Conservation (phyloP, 257 asterid species). For the Osmanthus fragrans region DNA sequence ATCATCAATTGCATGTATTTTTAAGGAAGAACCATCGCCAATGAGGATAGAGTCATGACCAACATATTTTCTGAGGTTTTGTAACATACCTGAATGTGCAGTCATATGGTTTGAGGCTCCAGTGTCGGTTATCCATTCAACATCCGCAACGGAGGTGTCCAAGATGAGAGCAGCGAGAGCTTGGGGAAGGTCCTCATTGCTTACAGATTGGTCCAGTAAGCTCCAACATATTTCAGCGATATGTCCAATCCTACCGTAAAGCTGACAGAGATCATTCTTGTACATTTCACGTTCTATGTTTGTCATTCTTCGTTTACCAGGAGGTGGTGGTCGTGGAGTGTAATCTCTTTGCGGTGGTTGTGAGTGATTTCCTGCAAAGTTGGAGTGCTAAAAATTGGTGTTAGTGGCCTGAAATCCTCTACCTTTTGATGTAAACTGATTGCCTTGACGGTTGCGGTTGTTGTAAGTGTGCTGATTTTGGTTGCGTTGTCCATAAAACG, state of each 20-base stretch:
- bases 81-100: not conserved
- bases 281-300: not conserved
- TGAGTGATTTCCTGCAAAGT: not conserved
- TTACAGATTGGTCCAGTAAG: not conserved
- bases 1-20: not conserved
- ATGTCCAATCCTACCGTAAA: not conserved
- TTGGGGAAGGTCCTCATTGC: not conserved
- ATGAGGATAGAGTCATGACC: not conserved
- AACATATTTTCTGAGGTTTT: not conserved
- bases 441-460: not conserved
- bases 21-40: not conserved
- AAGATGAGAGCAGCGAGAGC: not conserved
- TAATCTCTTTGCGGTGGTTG: not conserved
- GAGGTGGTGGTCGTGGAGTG: not conserved
- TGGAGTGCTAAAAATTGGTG: not conserved
- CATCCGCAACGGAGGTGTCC: not conserved
- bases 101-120: not conserved
- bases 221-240: not conserved
- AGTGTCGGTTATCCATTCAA: not conserved
- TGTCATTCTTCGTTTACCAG: not conserved
- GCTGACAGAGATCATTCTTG: not conserved
- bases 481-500: not conserved
- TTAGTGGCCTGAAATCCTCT: not conserved
- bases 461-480: not conserved
- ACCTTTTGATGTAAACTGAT: not conserved